Conservation (phyloP, 2,329 filamentous ascomycete genomes). For the Sphaerulina vaccinii region DNA sequence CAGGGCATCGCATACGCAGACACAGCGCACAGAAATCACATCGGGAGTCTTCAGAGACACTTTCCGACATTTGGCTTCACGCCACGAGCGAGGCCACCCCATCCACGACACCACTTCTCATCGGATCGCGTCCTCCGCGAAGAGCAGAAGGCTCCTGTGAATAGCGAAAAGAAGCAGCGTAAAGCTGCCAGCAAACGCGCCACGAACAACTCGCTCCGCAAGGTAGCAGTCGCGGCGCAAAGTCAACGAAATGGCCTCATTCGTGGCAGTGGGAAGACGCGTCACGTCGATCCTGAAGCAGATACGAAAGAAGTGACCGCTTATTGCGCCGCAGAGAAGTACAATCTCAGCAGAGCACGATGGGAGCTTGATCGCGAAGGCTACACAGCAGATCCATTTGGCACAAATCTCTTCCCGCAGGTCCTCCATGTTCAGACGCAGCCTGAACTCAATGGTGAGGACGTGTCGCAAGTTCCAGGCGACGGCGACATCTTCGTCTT, state of each 20-base stretch:
- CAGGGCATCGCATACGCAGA: slow-evolving; percentile 22
- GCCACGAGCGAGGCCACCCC: too few relatives aligned
- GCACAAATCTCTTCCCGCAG: slow-evolving; percentile 63
- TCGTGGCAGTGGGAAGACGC: slow-evolving; percentile 45
- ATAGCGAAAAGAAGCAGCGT: slow-evolving; percentile 39
- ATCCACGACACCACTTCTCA: slow-evolving; percentile 25
- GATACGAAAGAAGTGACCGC: slow-evolving; percentile 58
- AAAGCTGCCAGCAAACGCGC: slow-evolving; percentile 50
- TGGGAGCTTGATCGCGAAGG: slow-evolving; percentile 58
- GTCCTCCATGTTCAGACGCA: slow-evolving; percentile 60
- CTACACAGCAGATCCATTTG: slow-evolving; percentile 61
- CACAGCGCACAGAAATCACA: too few relatives aligned
- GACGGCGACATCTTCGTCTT: slow-evolving; percentile 97
- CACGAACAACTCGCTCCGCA: slow-evolving; percentile 72
- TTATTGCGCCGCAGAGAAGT: slow-evolving; percentile 67
- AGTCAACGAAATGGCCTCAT: slow-evolving; percentile 53
- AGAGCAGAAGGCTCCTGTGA: slow-evolving; percentile 17
- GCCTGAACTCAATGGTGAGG: slow-evolving; percentile 48
- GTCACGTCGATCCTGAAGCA: slow-evolving; percentile 48
- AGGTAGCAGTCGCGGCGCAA: slow-evolving; percentile 85
- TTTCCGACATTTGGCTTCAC: too few relatives aligned
- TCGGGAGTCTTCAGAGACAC: too few relatives aligned
- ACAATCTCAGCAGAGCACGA: slow-evolving; percentile 59
- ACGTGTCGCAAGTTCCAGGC: slow-evolving; percentile 46
- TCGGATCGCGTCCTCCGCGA: slow-evolving; percentile 22